phyloP scores from a whole-genome alignment of 2,329 filamentous ascomycete genomes.

The Colletotrichum abscissum region DNA sequence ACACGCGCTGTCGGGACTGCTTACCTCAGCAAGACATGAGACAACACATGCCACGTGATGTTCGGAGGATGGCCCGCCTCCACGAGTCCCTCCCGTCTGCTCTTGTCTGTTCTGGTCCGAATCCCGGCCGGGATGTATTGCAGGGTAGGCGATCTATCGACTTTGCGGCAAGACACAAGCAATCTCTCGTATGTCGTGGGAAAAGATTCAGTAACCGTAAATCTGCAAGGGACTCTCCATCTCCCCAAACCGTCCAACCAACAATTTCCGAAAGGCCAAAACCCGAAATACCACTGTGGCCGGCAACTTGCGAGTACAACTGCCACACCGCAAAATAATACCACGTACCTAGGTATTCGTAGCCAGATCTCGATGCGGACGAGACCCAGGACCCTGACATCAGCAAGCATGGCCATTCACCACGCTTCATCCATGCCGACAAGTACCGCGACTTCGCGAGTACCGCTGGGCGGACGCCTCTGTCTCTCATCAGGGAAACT shows the following conservation, averaged over 20 bases:
- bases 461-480: slow-evolving; percentile 21
- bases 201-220: background rate
- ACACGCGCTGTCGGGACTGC: background rate
- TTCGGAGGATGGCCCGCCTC: background rate
- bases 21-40: slow-evolving; percentile 18
- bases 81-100: background rate
- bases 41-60: slow-evolving; percentile 9
- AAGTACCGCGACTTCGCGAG: slow-evolving; percentile 27
- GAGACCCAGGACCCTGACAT: slow-evolving; percentile 34
- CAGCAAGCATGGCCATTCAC: slow-evolving; percentile 23
- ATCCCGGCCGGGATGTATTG: background rate
- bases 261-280: background rate
- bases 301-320: background rate
- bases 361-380: slow-evolving; percentile 32
- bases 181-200: background rate
- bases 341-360: background rate
- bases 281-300: background rate
- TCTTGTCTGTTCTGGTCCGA: background rate
- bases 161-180: background rate
- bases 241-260: background rate
- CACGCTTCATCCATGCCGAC: slow-evolving; percentile 19
- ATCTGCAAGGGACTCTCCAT: background rate
- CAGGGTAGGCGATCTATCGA: background rate
- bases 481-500: slow-evolving; percentile 2
- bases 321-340: too few species aligned